Percentiles rank a stretch among this genome's conserved stretches.
These are phyloP conservation scores for Neurospora sublineolata DNA, from an alignment of 495 filamentous ascomycete genomes.

Conservation along the genomic window DNA sequence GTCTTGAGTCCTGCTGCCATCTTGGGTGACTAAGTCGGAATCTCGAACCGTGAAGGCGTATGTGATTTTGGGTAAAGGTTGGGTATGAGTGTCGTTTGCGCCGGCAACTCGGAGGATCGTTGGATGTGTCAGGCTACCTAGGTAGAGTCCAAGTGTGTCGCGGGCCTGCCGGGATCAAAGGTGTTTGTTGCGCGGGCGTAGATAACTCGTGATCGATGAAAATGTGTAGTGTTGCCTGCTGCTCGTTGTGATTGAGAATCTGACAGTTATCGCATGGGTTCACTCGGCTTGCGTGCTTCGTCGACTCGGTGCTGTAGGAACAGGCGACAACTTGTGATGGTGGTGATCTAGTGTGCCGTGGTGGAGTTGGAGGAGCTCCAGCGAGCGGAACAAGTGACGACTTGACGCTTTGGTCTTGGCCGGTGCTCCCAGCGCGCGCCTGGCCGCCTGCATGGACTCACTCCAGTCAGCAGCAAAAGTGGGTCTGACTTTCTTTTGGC, in stretches of 20 bases:
- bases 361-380: constrained; percentile 8
- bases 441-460: constrained; percentile 1
- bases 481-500: constrained; percentile 5
- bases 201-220: neutral
- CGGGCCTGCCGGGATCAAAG: neutral
- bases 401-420: constrained; percentile 12
- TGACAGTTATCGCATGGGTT: neutral
- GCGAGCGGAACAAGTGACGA: constrained; percentile 4
- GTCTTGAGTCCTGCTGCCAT: constrained; percentile 89
- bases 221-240: neutral
- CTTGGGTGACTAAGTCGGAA: constrained; percentile 19
- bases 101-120: neutral
- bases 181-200: neutral
- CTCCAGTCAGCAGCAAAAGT: neutral
- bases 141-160: neutral
- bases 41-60: neutral
- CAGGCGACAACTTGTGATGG: constrained; percentile 6
- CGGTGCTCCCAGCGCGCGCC: neutral
- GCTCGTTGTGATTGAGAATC: neutral
- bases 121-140: neutral
- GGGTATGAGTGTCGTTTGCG: constrained; percentile 1
- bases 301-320: neutral
- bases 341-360: constrained; percentile 1
- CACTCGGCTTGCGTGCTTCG: neutral
- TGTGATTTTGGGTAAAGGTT: neutral